These are phyloP conservation scores for Eragrostis nindensis DNA, from an alignment of 176 grass and related monocot genomes.

Conservation along the genomic window DNA sequence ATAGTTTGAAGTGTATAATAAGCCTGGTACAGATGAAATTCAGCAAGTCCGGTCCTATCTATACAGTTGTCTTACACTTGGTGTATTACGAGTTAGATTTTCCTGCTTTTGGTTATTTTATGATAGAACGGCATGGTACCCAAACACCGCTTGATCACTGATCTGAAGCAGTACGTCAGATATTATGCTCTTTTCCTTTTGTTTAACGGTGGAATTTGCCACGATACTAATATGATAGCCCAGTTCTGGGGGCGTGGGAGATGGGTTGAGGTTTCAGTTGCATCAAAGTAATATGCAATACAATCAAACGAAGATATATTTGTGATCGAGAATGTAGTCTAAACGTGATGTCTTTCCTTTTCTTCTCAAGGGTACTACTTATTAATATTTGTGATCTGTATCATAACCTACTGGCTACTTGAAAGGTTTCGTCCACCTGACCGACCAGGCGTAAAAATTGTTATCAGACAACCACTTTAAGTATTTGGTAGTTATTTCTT, in stretches of 20 bases:
- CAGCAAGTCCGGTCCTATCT: background rate
- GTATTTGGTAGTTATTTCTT: background rate
- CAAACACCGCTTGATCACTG: constrained; percentile 9
- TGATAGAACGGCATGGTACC: background rate
- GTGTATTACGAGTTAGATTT: constrained; percentile 34
- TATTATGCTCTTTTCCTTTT: background rate
- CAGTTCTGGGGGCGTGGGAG: background rate
- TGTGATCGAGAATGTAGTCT: background rate
- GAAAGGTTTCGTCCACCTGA: constrained; percentile 14
- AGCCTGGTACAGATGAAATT: background rate
- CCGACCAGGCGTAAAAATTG: background rate
- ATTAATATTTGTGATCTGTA: no score
- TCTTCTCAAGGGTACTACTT: background rate
- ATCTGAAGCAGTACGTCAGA: background rate
- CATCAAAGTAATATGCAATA: background rate
- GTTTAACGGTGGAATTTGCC: background rate
- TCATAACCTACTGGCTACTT: background rate
- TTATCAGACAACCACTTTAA: background rate
- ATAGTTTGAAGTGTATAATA: background rate
- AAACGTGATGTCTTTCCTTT: background rate
- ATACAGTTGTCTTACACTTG: background rate
- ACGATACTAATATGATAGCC: background rate
- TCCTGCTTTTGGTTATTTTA: constrained; percentile 5
- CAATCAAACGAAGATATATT: background rate
- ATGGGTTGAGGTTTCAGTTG: background rate